Base-by-base conservation (phyloP, 495 filamentous ascomycete genomes). In the Lindgomyces ingoldianus region DNA sequence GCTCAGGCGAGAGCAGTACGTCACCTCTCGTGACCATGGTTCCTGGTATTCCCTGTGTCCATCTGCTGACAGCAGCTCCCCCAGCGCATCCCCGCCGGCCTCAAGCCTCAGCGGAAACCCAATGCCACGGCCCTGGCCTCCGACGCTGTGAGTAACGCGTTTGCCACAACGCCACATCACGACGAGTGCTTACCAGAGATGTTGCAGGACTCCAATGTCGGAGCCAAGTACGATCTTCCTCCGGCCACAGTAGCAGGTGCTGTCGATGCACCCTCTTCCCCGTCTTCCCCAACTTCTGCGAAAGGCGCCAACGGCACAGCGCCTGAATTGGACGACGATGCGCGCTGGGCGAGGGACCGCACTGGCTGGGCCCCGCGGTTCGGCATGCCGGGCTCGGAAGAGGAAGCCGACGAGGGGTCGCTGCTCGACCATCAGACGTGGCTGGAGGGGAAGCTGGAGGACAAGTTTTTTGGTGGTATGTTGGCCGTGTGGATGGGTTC, bases 321-420 rank as follows among this genome's bases (percentile, higher is more conserved):
- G 39, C 70, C 79, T 12, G 85, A 89, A 58, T 85, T 89, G 41
- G 77, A 87, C 68, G 80, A 80, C 22, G 74, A 77, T 77, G 84
- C 84, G 21, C 64, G 64, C n/a, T 85, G 83, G 72, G 81, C 85
- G 27, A 83, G 87, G 54, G 88, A 39, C 33, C 6, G 33, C 6
- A 39, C 88, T 1, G 95, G 95, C 39, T 97, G 95, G 93, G 87
- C 87, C 9, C 94, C 95, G 10, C 83, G 85, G 61, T 95, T 96
- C 70, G 90, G 89, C 24, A 70, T 75, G 54, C 77, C 75, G 2
- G 82, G 66, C 26, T 59, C 66, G 0, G 84, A 47, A 12, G 77
- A 81, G 19, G 73, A 83, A n/a, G 80, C 80, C 27, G 81, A 80
- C 25, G 83, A 80, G 18, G 85, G 85, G 50, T 91, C 82, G 51